Percentiles rank a stretch among this genome's conserved stretches.
These are phyloP conservation scores for Paspalum notatum DNA, from an alignment of 176 grass and related monocot species.

Conservation along the genomic window DNA sequence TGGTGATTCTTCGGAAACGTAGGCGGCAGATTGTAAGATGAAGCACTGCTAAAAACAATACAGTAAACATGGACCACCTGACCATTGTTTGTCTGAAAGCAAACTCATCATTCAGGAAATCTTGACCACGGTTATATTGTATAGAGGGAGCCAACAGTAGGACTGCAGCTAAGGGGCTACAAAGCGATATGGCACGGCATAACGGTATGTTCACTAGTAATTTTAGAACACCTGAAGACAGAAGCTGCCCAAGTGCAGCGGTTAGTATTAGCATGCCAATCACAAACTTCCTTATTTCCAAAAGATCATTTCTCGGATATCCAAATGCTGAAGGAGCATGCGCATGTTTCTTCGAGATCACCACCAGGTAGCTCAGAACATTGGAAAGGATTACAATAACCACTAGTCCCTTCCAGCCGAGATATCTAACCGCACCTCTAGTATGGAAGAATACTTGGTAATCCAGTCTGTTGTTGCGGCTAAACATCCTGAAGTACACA, in stretches of 20 bases:
- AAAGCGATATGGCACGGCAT: neutral
- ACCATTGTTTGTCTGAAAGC: neutral
- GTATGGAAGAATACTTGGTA: slow-evolving; percentile 27
- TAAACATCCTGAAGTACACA: slow-evolving; percentile 18
- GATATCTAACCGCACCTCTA: neutral
- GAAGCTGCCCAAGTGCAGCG: neutral
- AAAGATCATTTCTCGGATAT: neutral
- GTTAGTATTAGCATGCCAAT: neutral
- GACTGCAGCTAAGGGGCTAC: neutral
- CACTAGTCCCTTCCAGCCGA: neutral
- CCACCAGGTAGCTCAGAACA: neutral
- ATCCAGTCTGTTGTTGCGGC: slow-evolving; percentile 12
- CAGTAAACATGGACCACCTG: neutral
- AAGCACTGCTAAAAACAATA: neutral
- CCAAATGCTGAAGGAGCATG: neutral
- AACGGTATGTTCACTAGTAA: neutral
- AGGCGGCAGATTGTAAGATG: neutral
- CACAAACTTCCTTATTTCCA: fast-evolving
- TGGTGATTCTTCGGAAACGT: neutral
- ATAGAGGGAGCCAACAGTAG: neutral
- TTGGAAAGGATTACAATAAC: neutral
- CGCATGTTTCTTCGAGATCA: neutral
- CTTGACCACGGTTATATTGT: neutral
- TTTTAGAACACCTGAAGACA: neutral
- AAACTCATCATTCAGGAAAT: neutral